Conservation (phyloP, 2,329 filamentous ascomycete genomes). For the Triangularia setosa region DNA sequence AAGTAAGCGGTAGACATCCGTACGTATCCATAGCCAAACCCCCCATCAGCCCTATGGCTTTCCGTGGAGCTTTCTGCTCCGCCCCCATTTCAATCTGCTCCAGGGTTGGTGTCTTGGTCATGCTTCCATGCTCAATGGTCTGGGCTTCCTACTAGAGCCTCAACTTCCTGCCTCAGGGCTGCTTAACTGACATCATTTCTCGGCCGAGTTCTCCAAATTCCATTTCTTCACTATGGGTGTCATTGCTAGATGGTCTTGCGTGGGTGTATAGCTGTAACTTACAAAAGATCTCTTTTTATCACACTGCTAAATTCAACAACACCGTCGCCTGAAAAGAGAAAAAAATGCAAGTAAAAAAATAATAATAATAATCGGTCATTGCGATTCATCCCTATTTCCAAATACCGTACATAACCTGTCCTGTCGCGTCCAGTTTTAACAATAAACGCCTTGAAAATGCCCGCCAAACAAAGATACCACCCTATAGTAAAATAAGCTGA, state of each 20-base stretch:
- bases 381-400: neutral
- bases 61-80: neutral
- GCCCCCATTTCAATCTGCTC: neutral
- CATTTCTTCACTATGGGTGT: too few relatives aligned
- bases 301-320: neutral
- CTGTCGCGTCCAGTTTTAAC: neutral
- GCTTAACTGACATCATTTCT: neutral
- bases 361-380: neutral
- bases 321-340: neutral
- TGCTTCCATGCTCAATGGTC: neutral
- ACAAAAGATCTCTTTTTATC: neutral
- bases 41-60: neutral
- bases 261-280: neutral
- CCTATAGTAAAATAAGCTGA: neutral
- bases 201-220: neutral
- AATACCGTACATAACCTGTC: neutral
- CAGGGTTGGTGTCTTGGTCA: neutral
- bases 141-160: neutral
- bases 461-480: neutral
- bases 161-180: neutral
- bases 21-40: neutral
- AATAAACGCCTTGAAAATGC: neutral
- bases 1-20: neutral
- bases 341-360: neutral
- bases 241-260: too few relatives aligned